Conservation (phyloP, 208 protist species). For the Sergeia podlipaevii region DNA sequence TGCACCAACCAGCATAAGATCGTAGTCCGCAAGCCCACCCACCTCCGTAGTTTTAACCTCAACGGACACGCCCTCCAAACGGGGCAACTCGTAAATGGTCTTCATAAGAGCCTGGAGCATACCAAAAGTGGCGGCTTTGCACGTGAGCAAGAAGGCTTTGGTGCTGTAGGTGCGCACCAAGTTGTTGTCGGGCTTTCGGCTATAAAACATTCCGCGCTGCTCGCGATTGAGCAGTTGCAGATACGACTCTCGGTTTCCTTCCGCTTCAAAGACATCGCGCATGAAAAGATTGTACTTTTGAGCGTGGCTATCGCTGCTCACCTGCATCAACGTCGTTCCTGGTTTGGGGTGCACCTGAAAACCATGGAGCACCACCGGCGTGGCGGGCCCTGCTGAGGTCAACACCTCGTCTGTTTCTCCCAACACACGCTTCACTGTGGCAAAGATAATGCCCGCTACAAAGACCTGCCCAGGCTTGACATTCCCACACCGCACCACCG, state of each 20-base stretch:
- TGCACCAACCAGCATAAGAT: slow-evolving; percentile 53
- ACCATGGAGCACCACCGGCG: slow-evolving; percentile 74
- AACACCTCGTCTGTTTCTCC: slow-evolving; percentile 64
- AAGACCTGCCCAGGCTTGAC: slow-evolving; percentile 66
- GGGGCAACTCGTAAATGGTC: slow-evolving; percentile 78
- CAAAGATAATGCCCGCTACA: slow-evolving; percentile 76
- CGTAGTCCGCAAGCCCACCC: slow-evolving; percentile 63
- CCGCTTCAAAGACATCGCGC: slow-evolving; percentile 80
- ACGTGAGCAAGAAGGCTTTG: slow-evolving; percentile 56
- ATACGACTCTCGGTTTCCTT: slow-evolving; percentile 76
- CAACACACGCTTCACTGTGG: slow-evolving; percentile 56
- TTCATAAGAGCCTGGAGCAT: slow-evolving; percentile 90
- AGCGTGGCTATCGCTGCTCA: slow-evolving; percentile 80
- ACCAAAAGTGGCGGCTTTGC: slow-evolving; percentile 86
- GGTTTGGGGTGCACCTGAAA: slow-evolving; percentile 81
- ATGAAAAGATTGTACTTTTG: slow-evolving; percentile 87
- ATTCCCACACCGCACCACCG: slow-evolving; percentile 79
- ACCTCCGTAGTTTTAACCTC: slow-evolving; percentile 77
- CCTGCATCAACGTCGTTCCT: slow-evolving; percentile 77
- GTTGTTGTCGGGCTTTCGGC: slow-evolving; percentile 87
- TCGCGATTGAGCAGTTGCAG: slow-evolving; percentile 80
- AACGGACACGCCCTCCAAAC: slow-evolving; percentile 68
- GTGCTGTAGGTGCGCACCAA: slow-evolving; percentile 67
- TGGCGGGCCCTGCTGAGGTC: slow-evolving; percentile 56
- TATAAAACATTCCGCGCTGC: slow-evolving; percentile 64